Conservation (phyloP, 192 early-diverging fungal genomes). For the Backusella psychrophila region DNA sequence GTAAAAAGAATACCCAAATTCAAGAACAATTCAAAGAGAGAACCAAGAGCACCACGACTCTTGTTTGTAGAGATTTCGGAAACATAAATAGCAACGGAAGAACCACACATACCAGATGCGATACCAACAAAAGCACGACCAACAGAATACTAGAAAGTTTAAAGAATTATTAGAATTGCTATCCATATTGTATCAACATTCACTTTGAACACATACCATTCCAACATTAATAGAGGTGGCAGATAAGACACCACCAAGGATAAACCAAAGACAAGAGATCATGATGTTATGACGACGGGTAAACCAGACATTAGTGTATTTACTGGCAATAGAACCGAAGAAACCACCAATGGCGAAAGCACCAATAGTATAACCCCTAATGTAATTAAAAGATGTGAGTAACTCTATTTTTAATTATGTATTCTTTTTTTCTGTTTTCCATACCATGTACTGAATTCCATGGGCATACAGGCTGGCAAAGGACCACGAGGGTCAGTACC, state of each 20-base stretch:
- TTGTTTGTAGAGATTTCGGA: constrained; percentile 77
- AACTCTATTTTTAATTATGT: not conserved
- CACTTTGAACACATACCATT: constrained; percentile 27
- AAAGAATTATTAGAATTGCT: not conserved
- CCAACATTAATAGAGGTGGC: constrained; percentile 58
- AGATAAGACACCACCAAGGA: constrained; percentile 63
- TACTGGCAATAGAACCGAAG: constrained; percentile 47
- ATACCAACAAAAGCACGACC: constrained; percentile 78
- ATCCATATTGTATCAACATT: not conserved
- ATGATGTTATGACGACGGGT: constrained; percentile 58
- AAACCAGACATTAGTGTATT: constrained; percentile 40
- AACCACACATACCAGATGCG: constrained; percentile 68
- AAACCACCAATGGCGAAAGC: constrained; percentile 56
- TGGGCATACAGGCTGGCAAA: constrained; percentile 37
- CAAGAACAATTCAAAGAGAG: constrained; percentile 75
- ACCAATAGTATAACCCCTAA: constrained; percentile 47
- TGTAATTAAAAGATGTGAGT: not conserved
- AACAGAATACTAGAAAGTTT: constrained; percentile 36
- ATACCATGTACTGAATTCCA: constrained; percentile 35
- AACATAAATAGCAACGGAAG: constrained; percentile 63
- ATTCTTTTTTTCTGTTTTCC: not conserved
- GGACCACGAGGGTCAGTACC: constrained; percentile 9
- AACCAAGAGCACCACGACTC: constrained; percentile 69
- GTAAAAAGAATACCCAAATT: constrained; percentile 78
- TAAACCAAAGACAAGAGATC: constrained; percentile 64